phyloP scores from a whole-genome alignment of 2,329 filamentous ascomycete genomes.

The Botryotinia calthae region DNA sequence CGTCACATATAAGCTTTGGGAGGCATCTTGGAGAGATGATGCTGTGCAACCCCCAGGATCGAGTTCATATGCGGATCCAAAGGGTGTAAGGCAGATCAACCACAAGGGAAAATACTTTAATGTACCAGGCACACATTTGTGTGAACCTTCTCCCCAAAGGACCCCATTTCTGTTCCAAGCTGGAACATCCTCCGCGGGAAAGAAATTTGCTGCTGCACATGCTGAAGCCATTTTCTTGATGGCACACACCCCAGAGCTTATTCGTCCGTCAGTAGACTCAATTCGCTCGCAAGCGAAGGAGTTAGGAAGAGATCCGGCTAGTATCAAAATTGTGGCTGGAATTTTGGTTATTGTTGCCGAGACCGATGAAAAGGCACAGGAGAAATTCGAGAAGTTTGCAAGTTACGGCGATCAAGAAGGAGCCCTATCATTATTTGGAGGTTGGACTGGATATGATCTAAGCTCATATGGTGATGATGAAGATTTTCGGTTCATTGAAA shows the following conservation, averaged over 20 bases:
- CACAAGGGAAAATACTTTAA: constrained; percentile 63
- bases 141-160: constrained; percentile 44
- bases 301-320: constrained; percentile 54
- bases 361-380: constrained; percentile 64
- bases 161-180: constrained; percentile 53
- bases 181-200: constrained; percentile 64
- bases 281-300: constrained; percentile 52
- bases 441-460: constrained; percentile 70
- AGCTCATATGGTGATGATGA: constrained; percentile 60
- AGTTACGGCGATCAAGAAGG: constrained; percentile 64
- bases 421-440: constrained; percentile 67
- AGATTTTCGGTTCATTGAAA: constrained; percentile 55
- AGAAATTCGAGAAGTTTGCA: constrained; percentile 60
- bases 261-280: constrained; percentile 60
- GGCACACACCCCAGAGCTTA: constrained; percentile 60
- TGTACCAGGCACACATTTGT: constrained; percentile 64
- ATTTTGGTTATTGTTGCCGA: constrained; percentile 62
- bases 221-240: constrained; percentile 71
- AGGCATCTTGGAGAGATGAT: constrained; percentile 33
- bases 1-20: constrained; percentile 34
- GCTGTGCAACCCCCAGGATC: constrained; percentile 59
- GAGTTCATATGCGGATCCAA: constrained; percentile 58
- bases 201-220: constrained; percentile 65
- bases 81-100: constrained; percentile 61
- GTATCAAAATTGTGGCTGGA: constrained; percentile 66